Conservation (phyloP, 306 rosid species). For the Biancaea sappan region DNA sequence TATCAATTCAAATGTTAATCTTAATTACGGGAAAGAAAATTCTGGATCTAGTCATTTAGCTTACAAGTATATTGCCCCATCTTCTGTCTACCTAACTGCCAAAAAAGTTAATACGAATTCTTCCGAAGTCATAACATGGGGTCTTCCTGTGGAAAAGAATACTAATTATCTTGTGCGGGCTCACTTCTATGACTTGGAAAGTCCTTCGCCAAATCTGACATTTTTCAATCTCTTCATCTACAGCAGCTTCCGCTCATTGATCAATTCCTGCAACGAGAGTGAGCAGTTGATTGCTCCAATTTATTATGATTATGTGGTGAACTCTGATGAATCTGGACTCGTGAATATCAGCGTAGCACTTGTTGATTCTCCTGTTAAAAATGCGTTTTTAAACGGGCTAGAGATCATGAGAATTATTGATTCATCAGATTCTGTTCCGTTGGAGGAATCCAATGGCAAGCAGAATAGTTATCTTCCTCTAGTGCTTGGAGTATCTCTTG, state of each 20-base stretch:
- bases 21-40: not conserved
- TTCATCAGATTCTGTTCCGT: not conserved
- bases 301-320: constrained; percentile 32
- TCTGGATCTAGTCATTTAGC: not conserved
- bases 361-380: fast-evolving
- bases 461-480: not conserved
- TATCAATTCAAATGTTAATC: fast-evolving
- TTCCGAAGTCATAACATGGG: constrained; percentile 19
- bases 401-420: constrained; percentile 44
- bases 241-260: not conserved
- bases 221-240: constrained; percentile 10
- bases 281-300: not conserved
- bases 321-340: constrained; percentile 22
- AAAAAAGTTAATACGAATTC: not conserved
- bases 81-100: not conserved
- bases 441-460: not conserved
- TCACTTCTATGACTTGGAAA: constrained; percentile 27
- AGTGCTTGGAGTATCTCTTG: constrained; percentile 39
- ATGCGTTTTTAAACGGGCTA: constrained; percentile 51
- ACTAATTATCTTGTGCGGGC: constrained; percentile 14
- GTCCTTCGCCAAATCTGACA: fast-evolving
- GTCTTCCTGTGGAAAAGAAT: constrained; percentile 16
- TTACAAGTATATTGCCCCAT: constrained; percentile 13
- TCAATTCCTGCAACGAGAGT: not conserved
- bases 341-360: constrained; percentile 37